phyloP scores from a whole-genome alignment of 2,329 filamentous ascomycete species.

The Leptographium radiaticola region DNA sequence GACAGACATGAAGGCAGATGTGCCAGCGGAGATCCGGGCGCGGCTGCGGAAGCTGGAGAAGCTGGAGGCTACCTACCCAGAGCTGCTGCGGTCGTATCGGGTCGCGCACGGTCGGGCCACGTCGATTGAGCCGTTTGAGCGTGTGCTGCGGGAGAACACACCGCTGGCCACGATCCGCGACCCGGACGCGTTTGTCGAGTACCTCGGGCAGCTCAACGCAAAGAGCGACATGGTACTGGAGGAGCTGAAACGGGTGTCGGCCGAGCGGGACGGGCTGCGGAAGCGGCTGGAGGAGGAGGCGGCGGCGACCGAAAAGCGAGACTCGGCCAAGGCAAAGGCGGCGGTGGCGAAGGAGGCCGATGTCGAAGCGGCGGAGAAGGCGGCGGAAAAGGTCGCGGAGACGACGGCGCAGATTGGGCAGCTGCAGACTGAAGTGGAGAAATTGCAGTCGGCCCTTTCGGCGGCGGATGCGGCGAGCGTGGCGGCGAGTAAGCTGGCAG shows the following conservation, averaged over 20 bases:
- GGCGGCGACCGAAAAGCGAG: conserved; percentile 34
- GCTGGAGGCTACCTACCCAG: conserved; percentile 80
- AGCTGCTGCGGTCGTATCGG: conserved; percentile 81
- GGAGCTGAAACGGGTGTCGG: conserved; percentile 75
- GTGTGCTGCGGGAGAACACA: conserved; percentile 80
- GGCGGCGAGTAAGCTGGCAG: neutral
- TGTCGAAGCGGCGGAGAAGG: conserved; percentile 22
- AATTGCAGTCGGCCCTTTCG: conserved; percentile 14
- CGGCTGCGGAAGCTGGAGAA: conserved; percentile 82
- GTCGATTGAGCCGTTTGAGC: conserved; percentile 87
- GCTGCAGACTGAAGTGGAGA: conserved; percentile 33
- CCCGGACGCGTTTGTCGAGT: conserved; percentile 73
- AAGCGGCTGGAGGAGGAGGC: conserved; percentile 54
- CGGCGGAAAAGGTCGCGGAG: conserved; percentile 27
- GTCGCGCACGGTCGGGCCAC: conserved; percentile 78
- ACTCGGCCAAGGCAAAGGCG: conserved; percentile 21
- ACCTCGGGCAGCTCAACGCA: conserved; percentile 72
- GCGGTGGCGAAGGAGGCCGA: neutral
- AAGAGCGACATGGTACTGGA: conserved; percentile 90
- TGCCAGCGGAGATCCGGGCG: conserved; percentile 60
- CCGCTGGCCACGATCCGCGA: conserved; percentile 82
- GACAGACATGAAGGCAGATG: neutral
- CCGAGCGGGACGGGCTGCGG: conserved; percentile 68
- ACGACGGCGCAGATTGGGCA: conserved; percentile 37
- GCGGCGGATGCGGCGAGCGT: conserved; percentile 11